Base-by-base conservation (phyloP, 768 basidiomycete genomes). In the Tephrocybe sp. region DNA sequence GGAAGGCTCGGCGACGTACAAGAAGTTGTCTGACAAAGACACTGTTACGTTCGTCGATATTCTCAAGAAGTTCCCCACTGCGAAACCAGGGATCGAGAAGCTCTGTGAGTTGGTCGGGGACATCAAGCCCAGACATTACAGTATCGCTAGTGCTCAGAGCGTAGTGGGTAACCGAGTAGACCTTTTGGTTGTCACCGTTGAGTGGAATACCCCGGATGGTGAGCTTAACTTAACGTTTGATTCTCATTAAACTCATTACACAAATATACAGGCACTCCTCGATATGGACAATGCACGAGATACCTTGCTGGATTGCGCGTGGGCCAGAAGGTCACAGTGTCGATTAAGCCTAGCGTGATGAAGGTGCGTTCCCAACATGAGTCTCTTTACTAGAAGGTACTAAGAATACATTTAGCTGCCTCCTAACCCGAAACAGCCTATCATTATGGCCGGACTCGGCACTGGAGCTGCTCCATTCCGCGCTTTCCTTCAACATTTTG, bases 391-490 rank as follows among this genome's bases (percentile, higher is more conserved):
- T 25, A 23, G 33, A 29, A 29, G 33, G 33, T 6, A 7, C 33
- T 34, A 10, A 34, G 4, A 4, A 7, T 25, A 8, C 34, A 8
- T 41, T 36, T 56, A 93, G 89, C 75, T 98, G 4, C 97, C 97
- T 45, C 87, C 88, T 0, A 78, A 83, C 62, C 75, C 84, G 63
- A 79, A 75, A 39, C 94, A 95, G 63, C 97, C 97, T 31, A 77
- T 99, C 69, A 95, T 98, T 69, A 94, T 99, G 91, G 93, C 95
- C 27, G 97, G 97, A 56, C 84, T 99, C 24, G 97, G 97, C 42
- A 99, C 97, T 3, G 97, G 95, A 48, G 97, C 94, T 8, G 97
- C 97, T 10, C 97, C 97, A 19, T 99, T 99, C 88, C 91, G 97
- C 50, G 97, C 97, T 6, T 99, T 98, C 80, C 83, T 97, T 53